phyloP scores from a whole-genome alignment of 768 basidiomycete species.

The Mycena polygramma region DNA sequence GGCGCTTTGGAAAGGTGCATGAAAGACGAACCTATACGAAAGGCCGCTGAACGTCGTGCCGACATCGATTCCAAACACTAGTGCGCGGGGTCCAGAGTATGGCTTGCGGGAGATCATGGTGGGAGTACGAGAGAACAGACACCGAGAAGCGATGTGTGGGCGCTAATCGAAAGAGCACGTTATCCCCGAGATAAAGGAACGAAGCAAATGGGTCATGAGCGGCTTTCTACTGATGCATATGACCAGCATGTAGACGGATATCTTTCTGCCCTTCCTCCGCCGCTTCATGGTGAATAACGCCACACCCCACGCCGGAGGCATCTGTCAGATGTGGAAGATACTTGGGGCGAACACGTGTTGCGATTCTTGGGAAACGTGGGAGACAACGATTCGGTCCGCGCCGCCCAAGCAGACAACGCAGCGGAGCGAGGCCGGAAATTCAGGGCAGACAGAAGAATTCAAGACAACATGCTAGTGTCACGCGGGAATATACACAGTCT shows the following conservation, averaged over 20 bases:
- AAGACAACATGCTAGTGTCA: too few species aligned
- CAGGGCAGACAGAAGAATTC: background rate
- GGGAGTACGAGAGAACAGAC: conserved; percentile 1
- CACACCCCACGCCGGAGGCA: background rate
- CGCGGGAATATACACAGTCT: background rate
- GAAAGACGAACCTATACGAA: conserved; percentile 33
- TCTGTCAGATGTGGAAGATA: background rate
- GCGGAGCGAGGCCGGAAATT: too few species aligned
- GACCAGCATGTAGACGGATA: background rate
- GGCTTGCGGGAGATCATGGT: conserved; percentile 43
- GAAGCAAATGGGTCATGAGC: background rate
- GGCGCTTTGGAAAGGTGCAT: background rate
- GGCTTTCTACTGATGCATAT: background rate
- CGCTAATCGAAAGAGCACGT: conserved; percentile 14
- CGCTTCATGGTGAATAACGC: background rate
- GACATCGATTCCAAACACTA: conserved; percentile 65
- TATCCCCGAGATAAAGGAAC: background rate
- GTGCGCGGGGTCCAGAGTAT: conserved; percentile 57
- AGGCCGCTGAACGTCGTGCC: conserved; percentile 63
- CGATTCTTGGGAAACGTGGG: conserved; percentile 7
- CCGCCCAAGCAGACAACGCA: background rate
- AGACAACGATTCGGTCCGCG: background rate
- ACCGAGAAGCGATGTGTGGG: conserved; percentile 14
- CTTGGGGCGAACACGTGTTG: conserved; percentile 5
- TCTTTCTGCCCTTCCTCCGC: background rate